phyloP scores from a whole-genome alignment of 2,329 filamentous ascomycete genomes.

The Alternaria tenuissima region DNA sequence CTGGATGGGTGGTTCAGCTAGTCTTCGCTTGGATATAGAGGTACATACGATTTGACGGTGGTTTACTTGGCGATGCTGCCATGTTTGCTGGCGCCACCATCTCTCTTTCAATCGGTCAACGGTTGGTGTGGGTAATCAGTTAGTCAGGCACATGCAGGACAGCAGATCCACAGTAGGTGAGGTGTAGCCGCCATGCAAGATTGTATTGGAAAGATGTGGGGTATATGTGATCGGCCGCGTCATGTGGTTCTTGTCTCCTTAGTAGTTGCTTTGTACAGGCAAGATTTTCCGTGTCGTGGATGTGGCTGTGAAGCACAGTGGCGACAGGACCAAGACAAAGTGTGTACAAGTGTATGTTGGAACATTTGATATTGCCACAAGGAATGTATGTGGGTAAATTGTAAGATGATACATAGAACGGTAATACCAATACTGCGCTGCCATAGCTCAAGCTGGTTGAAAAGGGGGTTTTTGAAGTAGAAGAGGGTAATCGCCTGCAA shows the following conservation, averaged over 20 bases:
- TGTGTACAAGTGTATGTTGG: not conserved
- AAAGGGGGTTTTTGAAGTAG: not conserved
- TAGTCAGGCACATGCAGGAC: constrained; percentile 4
- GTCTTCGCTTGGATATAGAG: constrained; percentile 1
- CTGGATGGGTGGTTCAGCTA: not conserved
- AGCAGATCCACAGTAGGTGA: not conserved
- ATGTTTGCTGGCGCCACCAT: not conserved
- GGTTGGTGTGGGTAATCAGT: not conserved
- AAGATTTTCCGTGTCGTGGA: not conserved
- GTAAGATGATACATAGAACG: constrained; percentile 45
- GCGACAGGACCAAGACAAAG: constrained; percentile 1
- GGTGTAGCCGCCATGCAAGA: constrained; percentile 1
- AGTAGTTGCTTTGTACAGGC: constrained; percentile 24
- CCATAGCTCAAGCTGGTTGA: not conserved
- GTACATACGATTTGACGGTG: not conserved
- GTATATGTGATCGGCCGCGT: constrained; percentile 26
- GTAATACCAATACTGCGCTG: constrained; percentile 38
- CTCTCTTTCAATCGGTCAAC: not conserved
- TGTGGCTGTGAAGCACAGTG: not conserved
- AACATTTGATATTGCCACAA: constrained; percentile 1
- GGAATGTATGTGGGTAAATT: constrained; percentile 10
- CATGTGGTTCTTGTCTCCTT: not conserved
- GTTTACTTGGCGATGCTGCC: not conserved
- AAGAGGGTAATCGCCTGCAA: constrained; percentile 11
- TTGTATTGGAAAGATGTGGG: constrained; percentile 17